Base-by-base conservation (phyloP, 768 basidiomycete species). In the Agrocybe pediades region DNA sequence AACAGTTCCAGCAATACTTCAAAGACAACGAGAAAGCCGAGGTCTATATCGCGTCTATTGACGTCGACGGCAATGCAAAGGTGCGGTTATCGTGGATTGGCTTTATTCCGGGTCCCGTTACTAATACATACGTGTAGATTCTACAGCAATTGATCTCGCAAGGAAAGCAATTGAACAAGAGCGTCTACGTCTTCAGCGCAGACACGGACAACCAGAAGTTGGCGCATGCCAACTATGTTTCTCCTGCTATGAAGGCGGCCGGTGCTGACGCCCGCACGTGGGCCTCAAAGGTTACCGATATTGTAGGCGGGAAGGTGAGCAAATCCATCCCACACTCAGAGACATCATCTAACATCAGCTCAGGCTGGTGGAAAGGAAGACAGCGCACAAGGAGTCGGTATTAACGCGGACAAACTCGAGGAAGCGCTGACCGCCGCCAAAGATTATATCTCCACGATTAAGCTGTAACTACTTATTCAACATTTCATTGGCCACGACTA, bases 301-400 rank as follows among this genome's bases (percentile, higher is more conserved):
- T 95, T 8, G 62, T 98, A 9, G 95, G 95, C 21, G 97, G 97
- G 40, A 98, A 96, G 85, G 94, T 92, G 62, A 33, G 50, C 19
- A 30, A 33, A 20, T 52, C 5, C 8, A 7, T 24, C 29, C 49
- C 40, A 41, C 33, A 21, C 15, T 20, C 11, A 19, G 27, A n/a
- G 29, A 53, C 50, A 53, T 47, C 47, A 55, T 30, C 46, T 21
- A 54, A 50, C 49, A 9, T 52, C 42, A 20, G 19, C 49, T 5
- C 42, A 95, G 92, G 93, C 93, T 47, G 97, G 97, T 50, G 97
- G 97, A 13, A 98, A 95, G 71, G 92, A 92, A 54, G 97, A 98
- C 30, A 81, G 83, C 51, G 89, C 90, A 1, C 93, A 95, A 65
- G 97, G 97, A 21, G 85, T 96, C 13, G 97, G 97, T 15, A 29